These are phyloP conservation scores for Silene conica DNA, from an alignment of 148 eudicot genomes.

Conservation along the genomic window DNA sequence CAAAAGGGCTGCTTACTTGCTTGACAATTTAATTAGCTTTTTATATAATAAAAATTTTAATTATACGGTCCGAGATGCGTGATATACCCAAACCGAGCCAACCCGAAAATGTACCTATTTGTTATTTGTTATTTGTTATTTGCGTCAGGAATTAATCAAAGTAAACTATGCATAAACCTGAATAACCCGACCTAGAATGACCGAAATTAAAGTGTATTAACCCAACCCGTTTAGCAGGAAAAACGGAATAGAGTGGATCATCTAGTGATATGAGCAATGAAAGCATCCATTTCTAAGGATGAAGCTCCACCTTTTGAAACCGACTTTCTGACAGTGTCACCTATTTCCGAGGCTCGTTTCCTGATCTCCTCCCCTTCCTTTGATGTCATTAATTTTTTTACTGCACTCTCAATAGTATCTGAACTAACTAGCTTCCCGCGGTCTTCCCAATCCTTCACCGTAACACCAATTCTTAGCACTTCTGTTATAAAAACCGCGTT, in stretches of 20 bases:
- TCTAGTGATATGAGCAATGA: conserved; percentile 43
- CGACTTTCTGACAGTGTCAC: conserved; percentile 11
- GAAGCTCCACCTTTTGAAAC: conserved; percentile 36
- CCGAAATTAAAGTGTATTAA: too few species aligned
- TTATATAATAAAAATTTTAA: too few species aligned
- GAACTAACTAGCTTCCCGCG: conserved; percentile 26
- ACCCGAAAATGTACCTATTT: too few species aligned
- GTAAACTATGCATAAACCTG: too few species aligned
- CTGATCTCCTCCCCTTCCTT: conserved; percentile 37
- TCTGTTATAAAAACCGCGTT: conserved; percentile 31
- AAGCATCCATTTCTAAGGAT: conserved; percentile 36
- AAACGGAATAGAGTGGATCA: too few species aligned
- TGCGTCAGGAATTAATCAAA: too few species aligned
- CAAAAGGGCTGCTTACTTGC: not conserved
- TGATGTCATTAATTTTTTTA: conserved; percentile 29
- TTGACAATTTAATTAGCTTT: not conserved
- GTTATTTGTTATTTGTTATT: too few species aligned
- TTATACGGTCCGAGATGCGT: too few species aligned
- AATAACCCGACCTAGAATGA: too few species aligned
- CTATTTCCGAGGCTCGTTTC: conserved; percentile 29
- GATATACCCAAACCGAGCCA: too few species aligned
- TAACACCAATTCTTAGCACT: conserved; percentile 29
- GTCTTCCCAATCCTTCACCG: conserved; percentile 35
- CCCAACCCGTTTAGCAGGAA: too few species aligned
- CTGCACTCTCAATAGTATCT: conserved; percentile 17